These are phyloP conservation scores for Heterobasidion parviporum DNA, from an alignment of 1,284 basidiomycete species.

Conservation along the genomic window DNA sequence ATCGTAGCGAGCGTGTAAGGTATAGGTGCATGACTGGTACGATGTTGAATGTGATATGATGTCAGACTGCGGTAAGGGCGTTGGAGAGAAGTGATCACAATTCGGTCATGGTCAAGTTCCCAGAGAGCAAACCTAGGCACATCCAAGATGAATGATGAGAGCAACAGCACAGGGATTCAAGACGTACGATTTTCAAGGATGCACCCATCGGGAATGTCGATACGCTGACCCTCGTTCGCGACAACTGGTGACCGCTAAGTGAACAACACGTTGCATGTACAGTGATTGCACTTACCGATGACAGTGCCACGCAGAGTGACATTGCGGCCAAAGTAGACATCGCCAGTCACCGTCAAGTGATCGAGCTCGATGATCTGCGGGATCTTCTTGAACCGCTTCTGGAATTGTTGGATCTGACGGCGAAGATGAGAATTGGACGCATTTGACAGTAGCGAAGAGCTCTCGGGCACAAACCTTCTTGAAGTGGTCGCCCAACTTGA, in stretches of 20 bases:
- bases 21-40: too few relatives aligned
- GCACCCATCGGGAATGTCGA: constrained; percentile 93
- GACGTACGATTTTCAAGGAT: constrained; percentile 82
- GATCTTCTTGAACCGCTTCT: constrained; percentile 96
- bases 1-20: too few relatives aligned
- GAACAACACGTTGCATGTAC: not conserved
- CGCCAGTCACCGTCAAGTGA: constrained; percentile 94
- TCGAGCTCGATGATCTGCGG: constrained; percentile 92
- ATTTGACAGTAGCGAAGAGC: not conserved
- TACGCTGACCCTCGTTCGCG: constrained; percentile 90
- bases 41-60: not conserved
- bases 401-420: constrained; percentile 86
- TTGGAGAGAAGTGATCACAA: not conserved
- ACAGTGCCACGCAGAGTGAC: constrained; percentile 85
- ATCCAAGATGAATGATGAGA: not conserved
- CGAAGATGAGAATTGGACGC: too few relatives aligned
- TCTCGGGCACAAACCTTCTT: constrained; percentile 15
- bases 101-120: constrained; percentile 45
- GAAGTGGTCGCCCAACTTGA: constrained; percentile 91
- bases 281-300: constrained; percentile 41
- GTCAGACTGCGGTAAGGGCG: not conserved
- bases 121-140: constrained; percentile 35
- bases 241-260: constrained; percentile 35
- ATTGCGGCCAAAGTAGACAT: constrained; percentile 93
- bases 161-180: not conserved